phyloP scores from a whole-genome alignment of 805 yeast genomes.

The Wickerhamiella shivajii region DNA sequence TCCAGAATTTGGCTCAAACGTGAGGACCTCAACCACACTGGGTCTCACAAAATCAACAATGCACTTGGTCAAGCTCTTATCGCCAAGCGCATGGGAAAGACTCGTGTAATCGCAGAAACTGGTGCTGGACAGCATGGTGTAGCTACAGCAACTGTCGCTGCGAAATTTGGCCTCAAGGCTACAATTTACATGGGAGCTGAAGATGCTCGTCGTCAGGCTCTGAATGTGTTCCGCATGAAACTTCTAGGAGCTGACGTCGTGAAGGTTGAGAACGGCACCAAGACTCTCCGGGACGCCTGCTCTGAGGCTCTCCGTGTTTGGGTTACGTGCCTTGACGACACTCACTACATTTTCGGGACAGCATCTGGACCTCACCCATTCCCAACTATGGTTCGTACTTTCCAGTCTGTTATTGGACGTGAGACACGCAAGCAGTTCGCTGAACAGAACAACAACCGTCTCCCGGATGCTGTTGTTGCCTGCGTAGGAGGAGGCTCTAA shows the following conservation, averaged over 20 bases:
- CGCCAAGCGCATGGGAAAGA: slow-evolving; percentile 33
- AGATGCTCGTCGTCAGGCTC: slow-evolving; percentile 96
- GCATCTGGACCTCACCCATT: slow-evolving; percentile 99
- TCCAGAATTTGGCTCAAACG: slow-evolving; percentile 95
- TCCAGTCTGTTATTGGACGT: slow-evolving; percentile 92
- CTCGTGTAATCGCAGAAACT: slow-evolving; percentile 33
- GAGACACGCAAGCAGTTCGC: slow-evolving; percentile 89
- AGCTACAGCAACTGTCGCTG: slow-evolving; percentile 37
- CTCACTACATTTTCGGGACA: slow-evolving; percentile 94
- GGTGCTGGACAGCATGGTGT: slow-evolving; percentile 41
- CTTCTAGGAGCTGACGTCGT: slow-evolving; percentile 91
- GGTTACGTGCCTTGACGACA: slow-evolving; percentile 75
- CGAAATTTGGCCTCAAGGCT: slow-evolving; percentile 71
- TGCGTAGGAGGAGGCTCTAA: slow-evolving; percentile 99
- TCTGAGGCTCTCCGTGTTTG: slow-evolving; percentile 92
- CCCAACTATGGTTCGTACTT: slow-evolving; percentile 94
- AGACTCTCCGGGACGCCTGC: slow-evolving; percentile 94
- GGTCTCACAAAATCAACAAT: slow-evolving; percentile 35
- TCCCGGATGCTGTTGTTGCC: slow-evolving; percentile 91
- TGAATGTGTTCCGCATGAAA: slow-evolving; percentile 94
- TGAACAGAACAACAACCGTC: slow-evolving; percentile 45
- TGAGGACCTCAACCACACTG: slow-evolving; percentile 57
- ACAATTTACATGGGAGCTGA: slow-evolving; percentile 98
- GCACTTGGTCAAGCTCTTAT: slow-evolving; percentile 33
- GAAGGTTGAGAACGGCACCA: slow-evolving; percentile 87